Conservation (phyloP, 345 rosid genomes). For the Fremontodendron californicum region DNA sequence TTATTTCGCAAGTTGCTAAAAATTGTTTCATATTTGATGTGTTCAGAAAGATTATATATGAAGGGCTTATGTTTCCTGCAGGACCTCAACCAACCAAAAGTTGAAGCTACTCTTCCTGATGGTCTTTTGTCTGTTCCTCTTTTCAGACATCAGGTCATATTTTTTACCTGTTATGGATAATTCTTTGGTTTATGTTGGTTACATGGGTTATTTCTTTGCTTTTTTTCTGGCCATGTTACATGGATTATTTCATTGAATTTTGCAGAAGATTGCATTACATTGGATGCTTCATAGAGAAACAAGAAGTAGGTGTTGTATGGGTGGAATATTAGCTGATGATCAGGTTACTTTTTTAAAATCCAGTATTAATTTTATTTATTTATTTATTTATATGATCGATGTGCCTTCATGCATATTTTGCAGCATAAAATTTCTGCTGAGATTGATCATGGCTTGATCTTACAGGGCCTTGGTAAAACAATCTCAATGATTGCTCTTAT, state of each 20-base stretch:
- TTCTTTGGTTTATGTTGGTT: constrained; percentile 1
- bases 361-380: neutral
- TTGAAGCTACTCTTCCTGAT: constrained; percentile 60
- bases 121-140: constrained; percentile 88
- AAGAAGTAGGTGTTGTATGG: constrained; percentile 68
- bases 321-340: constrained; percentile 99
- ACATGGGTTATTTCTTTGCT: neutral
- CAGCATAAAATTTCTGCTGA: neutral
- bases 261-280: constrained; percentile 92
- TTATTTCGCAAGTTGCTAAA: neutral
- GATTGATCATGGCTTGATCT: constrained; percentile 20
- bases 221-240: neutral
- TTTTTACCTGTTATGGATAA: constrained; percentile 14
- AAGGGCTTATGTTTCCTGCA: constrained; percentile 30
- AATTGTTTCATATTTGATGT: constrained; percentile 7
- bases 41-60: constrained; percentile 10
- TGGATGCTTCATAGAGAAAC: constrained; percentile 97
- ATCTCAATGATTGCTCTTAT: constrained; percentile 90
- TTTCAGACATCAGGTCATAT: constrained; percentile 83
- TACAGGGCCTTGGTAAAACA: constrained; percentile 97
- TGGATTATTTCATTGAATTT: constrained; percentile 21
- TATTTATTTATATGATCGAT: neutral
- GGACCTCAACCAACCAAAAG: constrained; percentile 85
- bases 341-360: constrained; percentile 49
- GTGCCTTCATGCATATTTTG: neutral